Evolutionary conservation across 2,329 filamentous ascomycete species (phyloP).

Genomic region (Colletotrichum navitas): DNA sequence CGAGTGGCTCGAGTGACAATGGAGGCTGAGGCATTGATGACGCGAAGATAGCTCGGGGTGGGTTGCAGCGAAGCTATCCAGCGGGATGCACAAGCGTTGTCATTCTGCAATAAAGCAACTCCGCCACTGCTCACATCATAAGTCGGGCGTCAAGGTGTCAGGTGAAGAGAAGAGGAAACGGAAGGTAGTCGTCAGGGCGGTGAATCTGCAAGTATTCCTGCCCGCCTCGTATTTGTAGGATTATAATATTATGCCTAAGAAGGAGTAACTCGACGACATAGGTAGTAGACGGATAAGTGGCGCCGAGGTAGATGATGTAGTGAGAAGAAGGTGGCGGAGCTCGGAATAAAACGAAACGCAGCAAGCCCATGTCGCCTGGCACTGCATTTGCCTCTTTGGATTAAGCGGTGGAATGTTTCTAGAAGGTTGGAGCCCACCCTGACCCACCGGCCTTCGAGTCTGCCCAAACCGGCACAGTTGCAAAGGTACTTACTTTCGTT

Average conservation of each 20-base stretch:
- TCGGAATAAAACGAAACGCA: slow-evolving; percentile 27
- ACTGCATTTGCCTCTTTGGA: background rate
- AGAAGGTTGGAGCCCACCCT: slow-evolving; percentile 18
- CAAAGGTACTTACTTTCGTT: too few relatives aligned
- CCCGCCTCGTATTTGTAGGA: background rate
- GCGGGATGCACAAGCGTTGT: slow-evolving; percentile 4
- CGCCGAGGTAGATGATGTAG: slow-evolving; percentile 1
- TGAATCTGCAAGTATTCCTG: slow-evolving; percentile 9
- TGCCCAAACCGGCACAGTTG: slow-evolving; percentile 17
- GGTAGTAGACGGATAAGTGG: background rate
- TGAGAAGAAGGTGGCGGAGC: slow-evolving; percentile 34
- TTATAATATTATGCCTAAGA: background rate
- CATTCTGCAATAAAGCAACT: slow-evolving; percentile 31
- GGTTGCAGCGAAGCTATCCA: slow-evolving; percentile 17
- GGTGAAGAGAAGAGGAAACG: slow-evolving; percentile 20
- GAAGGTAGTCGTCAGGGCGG: slow-evolving; percentile 15
- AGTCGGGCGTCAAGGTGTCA: slow-evolving; percentile 30
- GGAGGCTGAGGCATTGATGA: slow-evolving; percentile 16
- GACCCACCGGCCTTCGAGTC: background rate
- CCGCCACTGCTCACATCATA: slow-evolving; percentile 37
- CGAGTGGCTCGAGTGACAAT: background rate
- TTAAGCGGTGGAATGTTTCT: slow-evolving; percentile 38
- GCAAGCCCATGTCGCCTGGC: slow-evolving; percentile 23
- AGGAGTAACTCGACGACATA: background rate
- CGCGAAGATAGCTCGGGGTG: background rate